These are phyloP conservation scores for Citeromyces matritensis DNA, from an alignment of 805 yeast species.

Conservation along the genomic window DNA sequence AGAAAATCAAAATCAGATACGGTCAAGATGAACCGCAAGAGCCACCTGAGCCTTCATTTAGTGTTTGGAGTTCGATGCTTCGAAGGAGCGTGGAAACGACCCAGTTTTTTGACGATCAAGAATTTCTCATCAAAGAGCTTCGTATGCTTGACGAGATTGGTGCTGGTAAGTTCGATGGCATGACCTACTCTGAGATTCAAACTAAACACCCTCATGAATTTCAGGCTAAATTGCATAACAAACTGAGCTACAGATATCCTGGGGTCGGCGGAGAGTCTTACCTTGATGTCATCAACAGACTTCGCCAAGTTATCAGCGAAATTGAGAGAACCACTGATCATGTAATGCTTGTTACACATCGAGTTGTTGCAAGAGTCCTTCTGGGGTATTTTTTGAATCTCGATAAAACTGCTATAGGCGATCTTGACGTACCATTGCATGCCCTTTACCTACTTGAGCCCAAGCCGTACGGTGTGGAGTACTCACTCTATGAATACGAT, in stretches of 20 bases:
- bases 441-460: constrained; percentile 83
- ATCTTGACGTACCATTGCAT: constrained; percentile 85
- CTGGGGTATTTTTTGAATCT: constrained; percentile 83
- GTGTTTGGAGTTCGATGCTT: constrained; percentile 90
- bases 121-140: constrained; percentile 73
- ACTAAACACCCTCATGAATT: constrained; percentile 63
- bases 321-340: constrained; percentile 86
- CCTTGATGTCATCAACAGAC: constrained; percentile 80
- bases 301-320: constrained; percentile 83
- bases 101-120: constrained; percentile 54
- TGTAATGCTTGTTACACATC: constrained; percentile 67
- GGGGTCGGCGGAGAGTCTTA: constrained; percentile 97
- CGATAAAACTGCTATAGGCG: constrained; percentile 67
- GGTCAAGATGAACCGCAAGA: constrained; percentile 12
- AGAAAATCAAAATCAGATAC: constrained; percentile 24
- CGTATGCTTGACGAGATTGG: constrained; percentile 89
- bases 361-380: constrained; percentile 81
- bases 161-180: constrained; percentile 84
- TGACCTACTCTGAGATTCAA: constrained; percentile 84
- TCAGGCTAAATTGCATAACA: constrained; percentile 58
- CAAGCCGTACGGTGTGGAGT: constrained; percentile 91
- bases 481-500: constrained; percentile 79
- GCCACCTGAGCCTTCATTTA: constrained; percentile 60
- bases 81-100: constrained; percentile 69
- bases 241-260: constrained; percentile 81